Conservation (phyloP, 225 moss, liverwort and hornwort genomes). For the Pseudoscleropodium purum region DNA sequence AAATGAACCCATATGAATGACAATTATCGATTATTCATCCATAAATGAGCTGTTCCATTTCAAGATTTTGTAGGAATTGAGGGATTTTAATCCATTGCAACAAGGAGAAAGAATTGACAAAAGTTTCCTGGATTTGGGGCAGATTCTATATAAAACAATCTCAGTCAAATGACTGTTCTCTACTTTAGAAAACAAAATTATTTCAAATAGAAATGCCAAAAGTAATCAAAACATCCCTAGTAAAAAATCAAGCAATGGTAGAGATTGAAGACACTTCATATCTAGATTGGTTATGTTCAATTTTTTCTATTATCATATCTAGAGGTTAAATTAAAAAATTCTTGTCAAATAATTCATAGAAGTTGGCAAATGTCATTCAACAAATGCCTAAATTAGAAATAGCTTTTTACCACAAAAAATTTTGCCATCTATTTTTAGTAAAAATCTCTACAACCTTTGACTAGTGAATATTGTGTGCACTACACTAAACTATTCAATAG, state of each 20-base stretch:
- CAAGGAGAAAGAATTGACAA: background rate
- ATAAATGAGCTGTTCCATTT: background rate
- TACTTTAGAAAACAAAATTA: background rate
- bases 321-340: background rate
- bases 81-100: background rate
- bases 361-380: background rate
- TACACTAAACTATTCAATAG: rapidly evolving
- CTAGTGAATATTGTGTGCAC: too few relatives aligned
- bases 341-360: background rate
- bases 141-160: background rate
- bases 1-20: background rate
- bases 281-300: background rate
- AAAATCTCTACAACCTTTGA: too few relatives aligned
- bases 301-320: background rate
- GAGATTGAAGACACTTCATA: background rate
- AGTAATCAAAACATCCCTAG: background rate
- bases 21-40: background rate
- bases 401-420: too few relatives aligned
- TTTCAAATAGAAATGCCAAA: background rate
- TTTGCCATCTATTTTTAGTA: rapidly evolving
- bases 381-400: too few relatives aligned
- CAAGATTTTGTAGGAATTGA: background rate
- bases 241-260: background rate
- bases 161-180: rapidly evolving
- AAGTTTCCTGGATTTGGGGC: background rate